Evolutionary conservation across 176 grass and related monocot genomes (phyloP).

Genomic region (Aegilops bicornis): DNA sequence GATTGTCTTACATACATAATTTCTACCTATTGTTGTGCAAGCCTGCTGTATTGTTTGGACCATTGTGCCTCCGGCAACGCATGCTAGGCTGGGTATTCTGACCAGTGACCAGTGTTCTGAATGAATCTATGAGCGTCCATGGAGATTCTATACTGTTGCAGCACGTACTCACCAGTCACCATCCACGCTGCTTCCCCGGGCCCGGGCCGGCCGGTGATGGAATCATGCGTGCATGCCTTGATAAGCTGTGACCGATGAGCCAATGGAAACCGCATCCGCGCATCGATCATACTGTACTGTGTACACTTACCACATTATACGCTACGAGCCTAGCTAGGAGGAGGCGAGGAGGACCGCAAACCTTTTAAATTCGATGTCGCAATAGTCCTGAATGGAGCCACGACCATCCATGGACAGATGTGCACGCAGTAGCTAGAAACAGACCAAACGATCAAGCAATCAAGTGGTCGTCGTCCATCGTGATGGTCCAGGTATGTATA

Average conservation of each 20-base stretch:
- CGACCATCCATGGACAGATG: background rate
- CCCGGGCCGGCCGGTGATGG: background rate
- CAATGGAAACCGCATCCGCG: conserved; percentile 13
- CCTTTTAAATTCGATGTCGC: background rate
- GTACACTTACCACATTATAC: no score
- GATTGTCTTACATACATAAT: no score
- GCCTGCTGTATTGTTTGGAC: background rate
- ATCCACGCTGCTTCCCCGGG: background rate
- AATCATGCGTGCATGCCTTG: no score
- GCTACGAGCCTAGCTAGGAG: background rate
- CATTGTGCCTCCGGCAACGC: background rate
- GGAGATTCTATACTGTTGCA: background rate
- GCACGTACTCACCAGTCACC: background rate
- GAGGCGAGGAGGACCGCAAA: background rate
- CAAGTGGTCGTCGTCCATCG: no score
- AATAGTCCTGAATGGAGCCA: background rate
- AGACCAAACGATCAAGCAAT: background rate
- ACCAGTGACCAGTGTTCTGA: background rate
- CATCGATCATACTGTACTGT: background rate
- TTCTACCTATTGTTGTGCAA: background rate
- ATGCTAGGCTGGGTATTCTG: background rate
- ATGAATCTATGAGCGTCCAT: background rate
- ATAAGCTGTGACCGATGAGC: background rate
- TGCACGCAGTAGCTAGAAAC: background rate
- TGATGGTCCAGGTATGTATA: background rate